Evolutionary conservation across 2,329 filamentous ascomycete species (phyloP), one percentile per base, ranked within the genome.

Genomic region (Fusarium sp.): DNA sequence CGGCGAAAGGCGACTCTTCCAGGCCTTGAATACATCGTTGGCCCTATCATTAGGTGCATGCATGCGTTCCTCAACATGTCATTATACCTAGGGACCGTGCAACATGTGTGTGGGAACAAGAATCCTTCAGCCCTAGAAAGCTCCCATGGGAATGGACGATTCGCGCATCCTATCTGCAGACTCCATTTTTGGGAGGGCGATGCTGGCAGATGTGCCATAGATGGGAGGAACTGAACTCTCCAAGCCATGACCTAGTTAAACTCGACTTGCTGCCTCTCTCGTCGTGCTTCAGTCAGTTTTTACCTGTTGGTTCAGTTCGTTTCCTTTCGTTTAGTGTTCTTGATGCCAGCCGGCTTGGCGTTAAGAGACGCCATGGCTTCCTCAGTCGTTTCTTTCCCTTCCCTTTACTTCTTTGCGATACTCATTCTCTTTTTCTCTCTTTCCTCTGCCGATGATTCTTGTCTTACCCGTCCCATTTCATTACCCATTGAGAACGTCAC

Each of bases 401-500:
- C 50, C 2, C 13, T 54, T 16, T 2, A 23, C n/a, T 27, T 42
- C 4, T 57, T 38, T 27, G 11, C 54, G 1, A 18, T 44, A 31
- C 33, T 57, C 1, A 0, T 58, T 3, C 11, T 58, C 8, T 5
- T 42, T 13, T 0, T 16, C 1, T 11, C 18, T 9, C 2, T 33
- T 18, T 46, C 55, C 1, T 31, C 6, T 0, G 34, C 46, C 0
- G 1, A 46, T 0, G 20, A 40, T 14, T 1, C 23, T 2, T 51
- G 57, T 8, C 3, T 38, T 11, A 2, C 2, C 8, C 11, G 20
- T 4, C 62, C 33, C 46, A 49, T 68, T 10, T 23, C 38, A 1
- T 4, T 71, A 0, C 55, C 51, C 0, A 51, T 65, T 9, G 31
- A 38, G 11, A 64, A 68, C 9, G 44, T 61, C 4, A 68, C 58